Evolutionary conservation across 805 yeast species (phyloP).

Genomic region (Candida chauliodis): DNA sequence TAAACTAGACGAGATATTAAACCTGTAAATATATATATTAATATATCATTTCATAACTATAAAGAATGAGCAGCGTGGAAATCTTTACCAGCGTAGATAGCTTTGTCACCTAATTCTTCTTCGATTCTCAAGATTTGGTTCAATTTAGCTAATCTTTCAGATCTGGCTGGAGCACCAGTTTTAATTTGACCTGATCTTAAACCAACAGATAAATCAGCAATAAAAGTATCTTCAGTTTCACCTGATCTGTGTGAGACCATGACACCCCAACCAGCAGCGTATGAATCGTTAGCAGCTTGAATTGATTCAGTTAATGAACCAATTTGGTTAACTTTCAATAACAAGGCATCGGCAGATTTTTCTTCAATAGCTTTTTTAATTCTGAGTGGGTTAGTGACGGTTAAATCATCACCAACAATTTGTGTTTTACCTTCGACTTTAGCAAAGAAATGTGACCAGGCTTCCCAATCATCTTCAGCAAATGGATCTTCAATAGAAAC

Average conservation of each 20-base stretch:
- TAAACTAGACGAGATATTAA: conserved; percentile 40
- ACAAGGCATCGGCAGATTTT: conserved; percentile 92
- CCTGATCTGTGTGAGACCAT: conserved; percentile 99
- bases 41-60: conserved; percentile 1
- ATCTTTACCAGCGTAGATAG: conserved; percentile 88
- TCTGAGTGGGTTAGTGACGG: conserved; percentile 96
- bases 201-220: conserved; percentile 97
- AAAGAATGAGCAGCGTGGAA: conserved; percentile 56
- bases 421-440: conserved; percentile 67
- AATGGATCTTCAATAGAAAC: conserved; percentile 98
- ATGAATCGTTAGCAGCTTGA: conserved; percentile 94
- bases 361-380: conserved; percentile 93
- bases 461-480: conserved; percentile 99
- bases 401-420: conserved; percentile 97
- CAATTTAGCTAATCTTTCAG: conserved; percentile 98
- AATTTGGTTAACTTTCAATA: conserved; percentile 98
- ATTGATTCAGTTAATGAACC: conserved; percentile 96
- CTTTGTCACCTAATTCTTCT: conserved; percentile 98
- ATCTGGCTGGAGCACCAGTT: conserved; percentile 99
- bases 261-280: conserved; percentile 98
- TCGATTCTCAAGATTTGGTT: conserved; percentile 98
- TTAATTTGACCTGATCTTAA: conserved; percentile 97
- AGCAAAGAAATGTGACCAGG: conserved; percentile 88
- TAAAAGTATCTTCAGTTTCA: conserved; percentile 98
- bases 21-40: conserved; percentile 1